Base-by-base conservation (phyloP, 768 basidiomycete genomes). In the Asterophora parasitica region DNA sequence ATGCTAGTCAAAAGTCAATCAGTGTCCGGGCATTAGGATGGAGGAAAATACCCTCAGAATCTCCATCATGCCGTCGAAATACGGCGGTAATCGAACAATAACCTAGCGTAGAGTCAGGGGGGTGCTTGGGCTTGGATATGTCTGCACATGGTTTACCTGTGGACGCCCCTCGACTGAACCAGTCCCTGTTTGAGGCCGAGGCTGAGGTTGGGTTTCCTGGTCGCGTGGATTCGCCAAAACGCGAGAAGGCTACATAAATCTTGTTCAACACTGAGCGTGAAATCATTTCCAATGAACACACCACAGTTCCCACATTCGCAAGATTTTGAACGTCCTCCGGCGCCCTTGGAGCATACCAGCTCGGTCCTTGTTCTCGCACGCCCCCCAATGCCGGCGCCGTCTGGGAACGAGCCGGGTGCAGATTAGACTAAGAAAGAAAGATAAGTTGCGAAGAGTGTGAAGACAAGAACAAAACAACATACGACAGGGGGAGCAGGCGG, bases 11-110 rank as follows among this genome's bases (percentile, higher is more conserved):
- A 8, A 42, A 44, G 55, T 50, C 42, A 54, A 13, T 44, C 44
- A 41, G 31, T 34, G n/a, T 42, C 31, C 34, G 9, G 19, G 19
- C 11, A 34, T 10, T 32, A 15, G 52, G 11, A 28, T 8, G 30
- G 35, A n/a, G 10, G 30, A 40, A 45, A 49, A 16, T 53, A 86
- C 87, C 48, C 85, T 68, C 19, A 88, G 64, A 48, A 90, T 75
- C 36, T 77, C 73, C 73, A 91, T 76, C 46, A 90, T 69, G 0
- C 83, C 81, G 43, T 86, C 79, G 48, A 88, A 86, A 1, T 83
- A 53, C 2, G 73, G 68, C 2, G 84, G 84, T 3, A 86, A 48
- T 53, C 82, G 76, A 10, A 85, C 77, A 45, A 79, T 67, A 20
- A 81, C 77, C 84, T 85, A 52, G n/a, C 26, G 10, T 4, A 7